Conservation (phyloP, 2,329 filamentous ascomycete genomes). For the Allantophomopsis lycopodina region DNA sequence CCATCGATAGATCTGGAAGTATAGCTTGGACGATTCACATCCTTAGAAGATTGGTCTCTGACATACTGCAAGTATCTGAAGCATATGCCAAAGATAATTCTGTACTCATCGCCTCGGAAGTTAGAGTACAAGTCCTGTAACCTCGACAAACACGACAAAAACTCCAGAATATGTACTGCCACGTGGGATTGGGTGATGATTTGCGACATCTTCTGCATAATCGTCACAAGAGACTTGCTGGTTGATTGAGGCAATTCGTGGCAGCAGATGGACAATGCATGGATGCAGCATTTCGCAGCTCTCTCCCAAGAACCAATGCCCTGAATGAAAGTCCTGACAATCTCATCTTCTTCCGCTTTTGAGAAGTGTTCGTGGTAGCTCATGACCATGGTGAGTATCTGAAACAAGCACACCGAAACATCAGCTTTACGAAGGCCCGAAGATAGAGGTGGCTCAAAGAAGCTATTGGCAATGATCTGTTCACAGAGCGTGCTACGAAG, state of each 20-base stretch:
- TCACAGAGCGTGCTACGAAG: constrained; percentile 69
- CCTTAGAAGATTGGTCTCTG: constrained; percentile 41
- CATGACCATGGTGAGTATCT: constrained; percentile 74
- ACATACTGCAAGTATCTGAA: constrained; percentile 88
- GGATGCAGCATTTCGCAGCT: constrained; percentile 85
- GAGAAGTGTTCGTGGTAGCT: constrained; percentile 81
- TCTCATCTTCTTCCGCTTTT: constrained; percentile 77
- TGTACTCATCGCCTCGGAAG: constrained; percentile 82
- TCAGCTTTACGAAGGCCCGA: constrained; percentile 76
- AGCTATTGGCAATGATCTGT: constrained; percentile 62
- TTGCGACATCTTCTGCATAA: constrained; percentile 86
- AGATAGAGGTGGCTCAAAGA: constrained; percentile 68
- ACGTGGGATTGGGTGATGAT: constrained; percentile 90
- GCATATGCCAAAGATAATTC: constrained; percentile 88
- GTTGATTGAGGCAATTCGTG: constrained; percentile 84
- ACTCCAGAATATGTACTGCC: constrained; percentile 90
- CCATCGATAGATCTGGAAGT: constrained; percentile 20
- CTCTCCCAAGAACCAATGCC: constrained; percentile 76
- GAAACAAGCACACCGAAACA: constrained; percentile 78
- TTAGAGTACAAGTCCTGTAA: constrained; percentile 77
- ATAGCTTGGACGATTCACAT: constrained; percentile 11
- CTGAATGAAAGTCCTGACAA: constrained; percentile 73
- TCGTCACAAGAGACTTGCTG: constrained; percentile 70
- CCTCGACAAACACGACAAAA: constrained; percentile 78
- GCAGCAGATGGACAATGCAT: constrained; percentile 87